phyloP scores from a whole-genome alignment of 2,329 filamentous ascomycete species.

The Ceratocystis colombiana region DNA sequence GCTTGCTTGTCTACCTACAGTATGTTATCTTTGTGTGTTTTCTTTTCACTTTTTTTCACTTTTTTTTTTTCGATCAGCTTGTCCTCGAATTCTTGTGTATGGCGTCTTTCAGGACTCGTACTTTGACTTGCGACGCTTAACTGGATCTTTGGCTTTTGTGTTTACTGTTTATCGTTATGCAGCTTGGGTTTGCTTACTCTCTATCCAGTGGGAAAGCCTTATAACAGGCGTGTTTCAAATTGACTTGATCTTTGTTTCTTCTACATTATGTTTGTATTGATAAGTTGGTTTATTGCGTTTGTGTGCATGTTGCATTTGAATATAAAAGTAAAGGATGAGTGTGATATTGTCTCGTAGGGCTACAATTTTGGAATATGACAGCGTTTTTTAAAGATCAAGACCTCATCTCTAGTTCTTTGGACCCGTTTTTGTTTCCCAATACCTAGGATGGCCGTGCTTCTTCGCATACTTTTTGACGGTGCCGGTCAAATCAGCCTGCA shows the following conservation, averaged over 20 bases:
- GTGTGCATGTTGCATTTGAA: neutral
- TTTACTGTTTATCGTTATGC: neutral
- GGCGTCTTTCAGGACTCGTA: neutral
- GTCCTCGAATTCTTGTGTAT: neutral
- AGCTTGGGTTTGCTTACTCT: neutral
- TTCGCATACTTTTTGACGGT: conserved; percentile 49
- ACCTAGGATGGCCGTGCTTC: conserved; percentile 49
- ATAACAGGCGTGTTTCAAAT: conserved; percentile 13
- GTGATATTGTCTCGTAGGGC: no score
- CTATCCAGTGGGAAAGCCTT: conserved; percentile 1
- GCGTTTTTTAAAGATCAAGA: neutral
- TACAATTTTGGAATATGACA: no score
- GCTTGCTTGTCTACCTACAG: neutral
- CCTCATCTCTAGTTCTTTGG: conserved; percentile 19
- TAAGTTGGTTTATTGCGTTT: neutral
- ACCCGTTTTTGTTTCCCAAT: conserved; percentile 32
- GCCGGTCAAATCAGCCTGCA: conserved; percentile 45
- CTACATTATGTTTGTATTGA: neutral
- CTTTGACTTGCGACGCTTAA: neutral
- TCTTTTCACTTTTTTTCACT: neutral
- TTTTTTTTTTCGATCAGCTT: neutral
- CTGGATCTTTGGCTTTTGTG: neutral
- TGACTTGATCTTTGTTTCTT: conserved; percentile 7
- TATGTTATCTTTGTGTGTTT: conserved; percentile 1
- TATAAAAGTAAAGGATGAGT: no score